A percentile compares a stretch with the other conserved stretches of the same genome.
Conservation (phyloP, 2,329 filamentous ascomycete genomes). For the Penicillium psychrosexuale region DNA sequence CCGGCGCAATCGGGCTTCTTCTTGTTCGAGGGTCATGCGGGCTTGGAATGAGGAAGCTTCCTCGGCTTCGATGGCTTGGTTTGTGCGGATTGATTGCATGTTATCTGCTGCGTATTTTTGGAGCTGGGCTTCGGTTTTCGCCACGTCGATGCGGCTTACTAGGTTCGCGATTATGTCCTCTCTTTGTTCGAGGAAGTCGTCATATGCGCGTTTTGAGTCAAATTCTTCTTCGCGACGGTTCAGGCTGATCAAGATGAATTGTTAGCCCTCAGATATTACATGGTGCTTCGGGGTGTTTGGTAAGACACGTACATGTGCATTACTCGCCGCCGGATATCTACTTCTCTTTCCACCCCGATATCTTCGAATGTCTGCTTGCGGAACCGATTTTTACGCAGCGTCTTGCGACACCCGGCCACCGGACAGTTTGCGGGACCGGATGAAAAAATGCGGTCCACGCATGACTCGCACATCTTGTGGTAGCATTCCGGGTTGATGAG, state of each 20-base stretch:
- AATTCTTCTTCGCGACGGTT: constrained; percentile 92
- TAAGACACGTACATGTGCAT: constrained; percentile 50
- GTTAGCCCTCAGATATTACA: constrained; percentile 2
- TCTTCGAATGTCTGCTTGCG: constrained; percentile 87
- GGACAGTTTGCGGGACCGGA: constrained; percentile 90
- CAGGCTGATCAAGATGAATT: constrained; percentile 56
- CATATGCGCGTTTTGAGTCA: constrained; percentile 75
- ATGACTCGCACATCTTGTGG: constrained; percentile 97
- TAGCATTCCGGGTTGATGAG: constrained; percentile 98
- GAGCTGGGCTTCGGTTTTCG: constrained; percentile 60
- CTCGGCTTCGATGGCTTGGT: constrained; percentile 48
- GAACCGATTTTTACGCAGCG: constrained; percentile 80
- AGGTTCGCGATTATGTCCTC: constrained; percentile 89
- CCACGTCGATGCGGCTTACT: constrained; percentile 66
- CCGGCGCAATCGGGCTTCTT: constrained; percentile 62
- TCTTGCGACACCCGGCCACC: constrained; percentile 82
- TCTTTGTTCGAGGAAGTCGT: constrained; percentile 91
- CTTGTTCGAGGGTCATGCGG: constrained; percentile 58
- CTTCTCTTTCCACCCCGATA: constrained; percentile 82
- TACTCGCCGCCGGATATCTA: constrained; percentile 82
- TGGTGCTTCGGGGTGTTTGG: neutral
- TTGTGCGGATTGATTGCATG: constrained; percentile 54
- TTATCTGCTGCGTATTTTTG: constrained; percentile 71
- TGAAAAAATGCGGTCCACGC: constrained; percentile 90
- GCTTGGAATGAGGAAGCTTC: constrained; percentile 49